phyloP scores from a whole-genome alignment of 495 filamentous ascomycete species.

The Copromyces sp. region DNA sequence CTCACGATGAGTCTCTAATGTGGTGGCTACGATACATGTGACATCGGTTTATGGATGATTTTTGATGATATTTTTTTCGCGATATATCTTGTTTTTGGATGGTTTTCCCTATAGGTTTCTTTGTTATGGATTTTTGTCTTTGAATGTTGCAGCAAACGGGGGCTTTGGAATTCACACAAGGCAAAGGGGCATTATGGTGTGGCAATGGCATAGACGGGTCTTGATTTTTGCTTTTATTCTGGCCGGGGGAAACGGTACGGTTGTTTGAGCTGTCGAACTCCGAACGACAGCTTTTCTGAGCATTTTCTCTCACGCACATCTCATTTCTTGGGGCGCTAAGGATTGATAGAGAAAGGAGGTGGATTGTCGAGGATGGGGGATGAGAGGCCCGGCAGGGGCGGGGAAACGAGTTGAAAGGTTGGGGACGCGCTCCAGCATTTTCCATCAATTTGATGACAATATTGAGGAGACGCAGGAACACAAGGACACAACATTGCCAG shows the following conservation, averaged over 20 bases:
- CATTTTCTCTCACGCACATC: background rate
- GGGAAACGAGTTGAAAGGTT: background rate
- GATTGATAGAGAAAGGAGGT: background rate
- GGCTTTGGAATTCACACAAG: background rate
- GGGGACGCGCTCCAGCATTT: background rate
- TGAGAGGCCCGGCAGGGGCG: background rate
- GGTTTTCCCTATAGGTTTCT: background rate
- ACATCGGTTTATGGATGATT: background rate
- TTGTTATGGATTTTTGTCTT: background rate
- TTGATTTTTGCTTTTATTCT: background rate
- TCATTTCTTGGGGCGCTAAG: background rate
- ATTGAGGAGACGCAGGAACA: background rate
- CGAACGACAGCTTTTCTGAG: background rate
- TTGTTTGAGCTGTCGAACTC: background rate
- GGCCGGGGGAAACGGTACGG: background rate
- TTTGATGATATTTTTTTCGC: background rate
- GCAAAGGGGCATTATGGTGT: background rate
- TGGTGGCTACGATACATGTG: background rate
- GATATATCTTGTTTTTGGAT: background rate
- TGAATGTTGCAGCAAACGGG: background rate
- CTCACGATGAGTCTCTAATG: slow-evolving; percentile 71
- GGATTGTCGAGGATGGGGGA: background rate
- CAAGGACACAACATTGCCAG: background rate
- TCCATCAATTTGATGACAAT: background rate
- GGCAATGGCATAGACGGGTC: background rate